Evolutionary conservation across 352 stramenopile genomes (phyloP).

Genomic region (Phytophthora tubulina): DNA sequence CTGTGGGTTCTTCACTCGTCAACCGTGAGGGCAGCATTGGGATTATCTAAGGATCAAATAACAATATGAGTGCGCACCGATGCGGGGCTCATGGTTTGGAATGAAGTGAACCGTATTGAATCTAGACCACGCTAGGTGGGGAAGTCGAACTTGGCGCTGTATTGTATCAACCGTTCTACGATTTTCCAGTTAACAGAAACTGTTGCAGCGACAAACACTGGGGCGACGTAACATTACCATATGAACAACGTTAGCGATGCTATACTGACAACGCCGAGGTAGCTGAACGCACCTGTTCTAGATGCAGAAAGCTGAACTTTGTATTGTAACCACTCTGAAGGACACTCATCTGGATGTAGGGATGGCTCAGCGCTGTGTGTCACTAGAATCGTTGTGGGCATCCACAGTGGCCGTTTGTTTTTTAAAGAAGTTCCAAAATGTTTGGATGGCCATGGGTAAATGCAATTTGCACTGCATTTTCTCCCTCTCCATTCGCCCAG

Average conservation of each 20-base stretch:
- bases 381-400: background rate
- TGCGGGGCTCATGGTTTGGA: background rate
- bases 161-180: slow-evolving; percentile 23
- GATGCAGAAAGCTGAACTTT: slow-evolving; percentile 14
- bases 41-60: background rate
- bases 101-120: slow-evolving; percentile 12
- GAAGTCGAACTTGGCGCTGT: slow-evolving; percentile 28
- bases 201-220: slow-evolving; percentile 9
- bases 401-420: background rate
- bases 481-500: slow-evolving; percentile 3
- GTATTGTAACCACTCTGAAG: background rate
- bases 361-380: slow-evolving; percentile 4
- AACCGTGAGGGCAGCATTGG: too few species aligned
- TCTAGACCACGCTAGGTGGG: slow-evolving; percentile 11
- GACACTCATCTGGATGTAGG: slow-evolving; percentile 13
- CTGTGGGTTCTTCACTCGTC: too few species aligned
- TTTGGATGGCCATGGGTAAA: slow-evolving; percentile 2
- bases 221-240: background rate
- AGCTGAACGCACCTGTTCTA: slow-evolving; percentile 7
- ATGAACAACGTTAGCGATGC: background rate
- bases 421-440: slow-evolving; percentile 11
- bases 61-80: background rate
- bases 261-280: too few species aligned
- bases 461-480: slow-evolving; percentile 17
- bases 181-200: slow-evolving; percentile 9